phyloP scores from a whole-genome alignment of 257 asterid genomes.

The Parsonsia alboflavescens region DNA sequence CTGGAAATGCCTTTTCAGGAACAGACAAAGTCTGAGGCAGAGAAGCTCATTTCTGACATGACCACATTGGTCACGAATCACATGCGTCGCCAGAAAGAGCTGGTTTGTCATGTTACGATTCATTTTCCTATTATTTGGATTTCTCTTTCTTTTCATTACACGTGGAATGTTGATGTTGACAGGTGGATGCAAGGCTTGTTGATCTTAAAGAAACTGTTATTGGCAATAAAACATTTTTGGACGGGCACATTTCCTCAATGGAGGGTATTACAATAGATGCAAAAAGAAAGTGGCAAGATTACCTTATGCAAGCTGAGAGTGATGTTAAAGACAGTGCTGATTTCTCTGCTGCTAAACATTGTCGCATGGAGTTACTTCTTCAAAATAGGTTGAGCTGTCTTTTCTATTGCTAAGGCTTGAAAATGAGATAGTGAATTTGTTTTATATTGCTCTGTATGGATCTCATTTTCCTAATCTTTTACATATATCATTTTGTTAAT shows the following conservation, averaged over 20 bases:
- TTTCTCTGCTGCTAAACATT: conserved; percentile 77
- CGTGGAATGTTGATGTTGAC: conserved; percentile 8
- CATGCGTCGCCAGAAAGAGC: conserved; percentile 68
- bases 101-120: conserved; percentile 36
- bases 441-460: conserved; percentile 5
- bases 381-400: conserved; percentile 52
- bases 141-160: conserved; percentile 9
- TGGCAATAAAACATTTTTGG: conserved; percentile 56
- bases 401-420: background rate
- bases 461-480: conserved; percentile 1
- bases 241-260: conserved; percentile 58
- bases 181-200: conserved; percentile 68
- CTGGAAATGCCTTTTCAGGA: conserved; percentile 37
- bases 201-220: conserved; percentile 47
- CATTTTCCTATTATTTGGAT: background rate
- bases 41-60: conserved; percentile 75
- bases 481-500: conserved; percentile 1
- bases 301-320: conserved; percentile 44
- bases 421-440: background rate
- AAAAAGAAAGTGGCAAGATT: conserved; percentile 87
- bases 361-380: conserved; percentile 67
- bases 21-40: conserved; percentile 57
- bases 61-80: conserved; percentile 58
- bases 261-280: conserved; percentile 66
- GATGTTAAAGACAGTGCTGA: conserved; percentile 58